phyloP scores from a whole-genome alignment of 2,329 filamentous ascomycete genomes.

The Cephalotrichum gorgonifer region DNA sequence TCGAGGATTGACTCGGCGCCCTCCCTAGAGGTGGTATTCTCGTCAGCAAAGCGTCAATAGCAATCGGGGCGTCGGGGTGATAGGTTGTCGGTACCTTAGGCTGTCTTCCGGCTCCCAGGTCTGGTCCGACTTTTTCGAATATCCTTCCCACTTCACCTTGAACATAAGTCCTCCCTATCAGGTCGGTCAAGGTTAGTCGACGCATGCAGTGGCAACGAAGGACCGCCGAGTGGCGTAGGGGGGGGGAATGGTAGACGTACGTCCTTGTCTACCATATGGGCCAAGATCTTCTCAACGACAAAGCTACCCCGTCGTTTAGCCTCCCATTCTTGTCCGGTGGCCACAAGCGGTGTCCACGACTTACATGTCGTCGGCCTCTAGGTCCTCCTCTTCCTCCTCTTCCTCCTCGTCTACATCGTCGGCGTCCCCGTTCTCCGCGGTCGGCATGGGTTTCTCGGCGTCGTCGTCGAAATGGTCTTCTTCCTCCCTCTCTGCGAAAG shows the following conservation, averaged over 20 bases:
- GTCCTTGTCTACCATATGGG: constrained; percentile 49
- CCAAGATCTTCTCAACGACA: constrained; percentile 63
- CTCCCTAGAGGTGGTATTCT: constrained; percentile 26
- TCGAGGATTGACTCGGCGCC: constrained; percentile 50
- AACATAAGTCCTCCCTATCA: constrained; percentile 44
- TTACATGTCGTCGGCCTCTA: constrained; percentile 32
- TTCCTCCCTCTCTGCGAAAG: constrained; percentile 11
- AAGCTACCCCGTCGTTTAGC: constrained; percentile 35
- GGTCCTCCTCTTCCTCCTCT: constrained; percentile 23
- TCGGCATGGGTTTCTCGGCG: constrained; percentile 19
- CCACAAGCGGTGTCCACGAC: constrained; percentile 10
- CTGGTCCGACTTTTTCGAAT: constrained; percentile 55
- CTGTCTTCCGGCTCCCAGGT: constrained; percentile 77
- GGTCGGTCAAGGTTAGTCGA: constrained; percentile 1
- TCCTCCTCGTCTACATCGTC: not conserved
- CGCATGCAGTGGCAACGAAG: constrained; percentile 1
- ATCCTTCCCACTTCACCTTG: constrained; percentile 75
- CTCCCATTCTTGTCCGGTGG: not conserved
- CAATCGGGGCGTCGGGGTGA: not conserved
- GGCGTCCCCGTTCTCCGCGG: constrained; percentile 8
- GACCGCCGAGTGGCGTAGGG: not conserved
- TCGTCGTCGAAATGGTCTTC: constrained; percentile 17
- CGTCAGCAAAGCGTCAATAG: not conserved
- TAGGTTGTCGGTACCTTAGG: constrained; percentile 30
- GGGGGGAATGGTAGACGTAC: constrained; percentile 22